These are phyloP conservation scores for Hibiscus trionum DNA, from an alignment of 345 rosid genomes.

Conservation along the genomic window DNA sequence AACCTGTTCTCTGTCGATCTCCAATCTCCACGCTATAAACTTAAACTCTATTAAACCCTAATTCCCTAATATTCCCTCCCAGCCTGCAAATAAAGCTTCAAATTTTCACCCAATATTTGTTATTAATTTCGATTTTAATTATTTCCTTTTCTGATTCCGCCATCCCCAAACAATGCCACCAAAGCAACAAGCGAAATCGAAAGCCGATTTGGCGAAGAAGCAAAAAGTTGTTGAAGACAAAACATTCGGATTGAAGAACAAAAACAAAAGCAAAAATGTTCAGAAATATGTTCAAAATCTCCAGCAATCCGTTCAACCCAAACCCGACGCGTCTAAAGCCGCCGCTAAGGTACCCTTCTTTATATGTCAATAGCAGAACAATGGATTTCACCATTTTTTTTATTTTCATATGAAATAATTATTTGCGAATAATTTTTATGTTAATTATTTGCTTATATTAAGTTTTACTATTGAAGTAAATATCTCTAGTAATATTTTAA, in stretches of 20 bases:
- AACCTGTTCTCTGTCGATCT: background rate
- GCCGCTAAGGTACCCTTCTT: slow-evolving; percentile 58
- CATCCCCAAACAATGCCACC: slow-evolving; percentile 53
- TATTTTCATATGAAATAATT: background rate
- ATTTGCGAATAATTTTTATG: background rate
- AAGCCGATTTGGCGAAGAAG: slow-evolving; percentile 84
- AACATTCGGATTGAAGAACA: slow-evolving; percentile 88
- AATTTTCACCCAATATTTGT: background rate
- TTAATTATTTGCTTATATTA: background rate
- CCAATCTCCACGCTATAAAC: background rate
- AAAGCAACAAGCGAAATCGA: slow-evolving; percentile 54
- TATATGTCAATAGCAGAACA: background rate
- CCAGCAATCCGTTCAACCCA: slow-evolving; percentile 74
- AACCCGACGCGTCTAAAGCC: slow-evolving; percentile 51
- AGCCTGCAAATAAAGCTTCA: background rate
- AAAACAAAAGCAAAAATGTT: slow-evolving; percentile 91
- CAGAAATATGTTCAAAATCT: slow-evolving; percentile 88
- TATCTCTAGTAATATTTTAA: background rate
- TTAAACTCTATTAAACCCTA: slow-evolving; percentile 2
- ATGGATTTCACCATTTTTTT: background rate
- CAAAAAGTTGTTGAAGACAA: slow-evolving; percentile 92
- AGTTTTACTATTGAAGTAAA: background rate
- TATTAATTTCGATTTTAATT: background rate
- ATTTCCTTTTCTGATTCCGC: background rate
- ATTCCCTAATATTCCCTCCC: background rate